Conservation (phyloP, 2,329 filamentous ascomycete genomes). For the Curvularia sp. region DNA sequence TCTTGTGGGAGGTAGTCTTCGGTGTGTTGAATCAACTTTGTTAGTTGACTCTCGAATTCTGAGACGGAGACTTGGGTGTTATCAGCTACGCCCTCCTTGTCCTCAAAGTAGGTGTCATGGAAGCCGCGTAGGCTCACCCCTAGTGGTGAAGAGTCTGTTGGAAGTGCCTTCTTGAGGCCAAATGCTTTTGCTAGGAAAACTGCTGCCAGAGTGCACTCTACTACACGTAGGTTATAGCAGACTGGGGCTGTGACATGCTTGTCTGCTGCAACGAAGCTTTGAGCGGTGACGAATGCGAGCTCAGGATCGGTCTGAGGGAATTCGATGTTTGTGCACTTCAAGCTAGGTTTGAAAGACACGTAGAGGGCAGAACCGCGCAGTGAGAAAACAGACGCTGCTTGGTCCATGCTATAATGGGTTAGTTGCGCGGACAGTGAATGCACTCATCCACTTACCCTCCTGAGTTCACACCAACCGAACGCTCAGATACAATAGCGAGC, state of each 20-base stretch:
- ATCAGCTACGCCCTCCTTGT: conserved; percentile 57
- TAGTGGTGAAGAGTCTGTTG: conserved; percentile 80
- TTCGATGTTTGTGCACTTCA: conserved; percentile 77
- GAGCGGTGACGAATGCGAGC: conserved; percentile 89
- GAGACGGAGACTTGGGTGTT: conserved; percentile 56
- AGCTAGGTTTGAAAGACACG: conserved; percentile 83
- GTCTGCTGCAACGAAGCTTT: conserved; percentile 92
- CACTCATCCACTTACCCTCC: conserved; percentile 70
- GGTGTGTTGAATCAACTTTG: conserved; percentile 73
- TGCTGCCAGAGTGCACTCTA: conserved; percentile 91
- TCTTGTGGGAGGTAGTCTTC: conserved; percentile 76
- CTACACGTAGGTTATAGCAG: conserved; percentile 95
- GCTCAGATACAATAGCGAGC: conserved; percentile 91
- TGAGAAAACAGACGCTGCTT: conserved; percentile 94
- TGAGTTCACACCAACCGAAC: conserved; percentile 93
- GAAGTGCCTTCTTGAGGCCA: conserved; percentile 65
- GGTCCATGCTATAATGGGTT: conserved; percentile 78
- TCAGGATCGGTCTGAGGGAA: conserved; percentile 84
- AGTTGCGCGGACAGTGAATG: conserved; percentile 15
- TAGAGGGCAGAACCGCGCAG: conserved; percentile 85
- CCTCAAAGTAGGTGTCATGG: conserved; percentile 79
- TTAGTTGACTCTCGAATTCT: conserved; percentile 68
- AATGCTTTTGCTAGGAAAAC: conserved; percentile 68
- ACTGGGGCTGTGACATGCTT: conserved; percentile 93
- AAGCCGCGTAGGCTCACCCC: conserved; percentile 85